Evolutionary conservation across 78 protist genomes (phyloP).

Genomic region (Dictyostelium discoideum): DNA sequence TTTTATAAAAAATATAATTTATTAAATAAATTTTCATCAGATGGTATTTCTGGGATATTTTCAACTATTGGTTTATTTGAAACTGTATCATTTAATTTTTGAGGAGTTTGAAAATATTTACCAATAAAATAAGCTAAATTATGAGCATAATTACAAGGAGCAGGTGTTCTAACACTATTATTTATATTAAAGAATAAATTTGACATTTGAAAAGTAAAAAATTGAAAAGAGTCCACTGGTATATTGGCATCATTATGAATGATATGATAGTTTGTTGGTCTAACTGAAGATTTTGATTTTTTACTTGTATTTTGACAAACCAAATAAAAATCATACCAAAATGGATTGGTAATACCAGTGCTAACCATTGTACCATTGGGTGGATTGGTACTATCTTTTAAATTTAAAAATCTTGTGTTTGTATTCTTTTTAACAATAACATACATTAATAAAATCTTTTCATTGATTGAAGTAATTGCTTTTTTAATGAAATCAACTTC

Average conservation of each 20-base stretch:
- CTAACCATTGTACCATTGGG: conserved; percentile 62
- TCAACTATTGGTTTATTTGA: background rate
- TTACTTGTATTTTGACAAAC: conserved; percentile 49
- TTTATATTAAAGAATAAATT: background rate
- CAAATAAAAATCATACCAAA: conserved; percentile 71
- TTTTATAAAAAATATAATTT: background rate
- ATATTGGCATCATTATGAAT: conserved; percentile 33
- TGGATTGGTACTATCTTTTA: conserved; percentile 25
- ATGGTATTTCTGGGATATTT: background rate
- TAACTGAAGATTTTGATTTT: conserved; percentile 32
- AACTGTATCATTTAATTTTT: background rate
- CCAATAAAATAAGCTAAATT: conserved; percentile 78
- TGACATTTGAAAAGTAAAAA: conserved; percentile 47
- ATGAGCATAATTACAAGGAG: conserved; percentile 80
- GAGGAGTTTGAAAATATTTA: background rate
- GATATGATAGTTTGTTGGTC: conserved; percentile 76
- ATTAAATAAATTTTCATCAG: conserved; percentile 6
- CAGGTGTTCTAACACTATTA: conserved; percentile 67
- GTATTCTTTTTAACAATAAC: conserved; percentile 80
- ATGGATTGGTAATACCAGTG: background rate
- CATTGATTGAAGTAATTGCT: background rate
- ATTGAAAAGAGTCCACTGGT: background rate
- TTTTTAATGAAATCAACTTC: conserved; percentile 19
- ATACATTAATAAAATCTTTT: background rate
- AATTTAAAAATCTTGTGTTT: conserved; percentile 39